phyloP scores from a whole-genome alignment of 1,284 basidiomycete genomes.

The Pseudozyma flocculosa region DNA sequence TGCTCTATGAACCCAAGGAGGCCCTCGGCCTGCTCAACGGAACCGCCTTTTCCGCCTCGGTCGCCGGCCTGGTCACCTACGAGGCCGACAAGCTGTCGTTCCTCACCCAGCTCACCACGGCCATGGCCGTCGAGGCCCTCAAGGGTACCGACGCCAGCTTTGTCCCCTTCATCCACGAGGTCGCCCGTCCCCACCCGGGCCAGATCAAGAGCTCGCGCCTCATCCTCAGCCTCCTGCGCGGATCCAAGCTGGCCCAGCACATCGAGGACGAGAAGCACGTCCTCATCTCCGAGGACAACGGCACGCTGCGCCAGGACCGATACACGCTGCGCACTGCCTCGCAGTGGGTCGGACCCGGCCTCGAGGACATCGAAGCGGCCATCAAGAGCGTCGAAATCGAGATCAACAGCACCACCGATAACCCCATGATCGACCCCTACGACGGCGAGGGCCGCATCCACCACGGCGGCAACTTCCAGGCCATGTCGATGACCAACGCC shows the following conservation, averaged over 20 bases:
- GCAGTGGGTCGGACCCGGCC: conserved; percentile 75
- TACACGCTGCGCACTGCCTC: conserved; percentile 66
- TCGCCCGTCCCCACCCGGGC: conserved; percentile 80
- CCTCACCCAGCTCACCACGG: conserved; percentile 74
- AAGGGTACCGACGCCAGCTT: conserved; percentile 44
- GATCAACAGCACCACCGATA: conserved; percentile 76
- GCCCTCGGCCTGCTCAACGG: conserved; percentile 68
- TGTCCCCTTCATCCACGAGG: conserved; percentile 70
- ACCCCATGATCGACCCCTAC: conserved; percentile 37
- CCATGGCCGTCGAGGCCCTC: conserved; percentile 74
- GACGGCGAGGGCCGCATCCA: conserved; percentile 35
- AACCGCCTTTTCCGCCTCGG: conserved; percentile 72
- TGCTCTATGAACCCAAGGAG: conserved; percentile 76
- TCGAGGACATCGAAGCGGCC: conserved; percentile 75
- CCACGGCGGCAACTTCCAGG: conserved; percentile 41
- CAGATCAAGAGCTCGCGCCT: conserved; percentile 63
- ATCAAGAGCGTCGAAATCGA: conserved; percentile 70
- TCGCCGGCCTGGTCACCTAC: conserved; percentile 64
- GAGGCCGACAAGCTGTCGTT: conserved; percentile 73
- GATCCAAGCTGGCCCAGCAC: conserved; percentile 68
- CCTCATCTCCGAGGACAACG: conserved; percentile 70
- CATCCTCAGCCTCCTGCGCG: conserved; percentile 63
- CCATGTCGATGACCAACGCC: conserved; percentile 76
- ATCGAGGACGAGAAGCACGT: conserved; percentile 66
- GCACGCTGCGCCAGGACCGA: conserved; percentile 71